Evolutionary conservation across 176 grass and related monocot genomes (phyloP), one percentile per base, ranked within the genome.

Genomic region (bread wheat (Triticum aestivum)): DNA sequence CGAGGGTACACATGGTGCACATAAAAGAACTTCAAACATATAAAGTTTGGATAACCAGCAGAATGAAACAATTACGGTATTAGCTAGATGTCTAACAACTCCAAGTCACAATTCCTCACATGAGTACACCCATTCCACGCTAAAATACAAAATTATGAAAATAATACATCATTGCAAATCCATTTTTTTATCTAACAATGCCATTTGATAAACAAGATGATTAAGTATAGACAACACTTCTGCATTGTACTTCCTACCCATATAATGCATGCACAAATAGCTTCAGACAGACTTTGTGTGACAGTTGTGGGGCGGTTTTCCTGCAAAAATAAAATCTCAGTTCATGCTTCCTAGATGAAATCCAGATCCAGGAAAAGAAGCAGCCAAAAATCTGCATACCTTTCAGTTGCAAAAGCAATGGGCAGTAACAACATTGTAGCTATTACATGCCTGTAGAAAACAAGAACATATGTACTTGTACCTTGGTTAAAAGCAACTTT

Each of bases 401-500:
- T 91, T 84, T 85, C 86, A 9, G 77, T 42, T 47, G 65, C 52
- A 61, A 91, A 73, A 58, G 86, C 82, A 69, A 78, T 41, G 32
- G 86, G 86, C 5, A 86, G 29, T 20, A 91, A 41, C 62, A 79
- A n/a, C 18, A 77, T 29, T 45, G 18, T 56, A 44, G 86, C 81
- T n/a, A 88, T 29, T 34, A 73, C 69, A 75, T 91, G 49, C 42
- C 86, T 84, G 73, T 88, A 91, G 61, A 91, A 87, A 61, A 88
- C 86, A 75, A 88, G 70, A 51, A 91, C 89, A 24, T 42, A 81
- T 41, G 54, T 59, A 79, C 85, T 88, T 78, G 83, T 88, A 70
- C 86, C 86, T 67, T 69, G 44, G 61, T 62, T 77, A 49, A 91
- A 84, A 79, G 82, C 70, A 45, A 84, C 29, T 67, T 85, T 88